These are phyloP conservation scores for Pouteria campechiana DNA, from an alignment of 179 eudicot genomes.

Conservation along the genomic window DNA sequence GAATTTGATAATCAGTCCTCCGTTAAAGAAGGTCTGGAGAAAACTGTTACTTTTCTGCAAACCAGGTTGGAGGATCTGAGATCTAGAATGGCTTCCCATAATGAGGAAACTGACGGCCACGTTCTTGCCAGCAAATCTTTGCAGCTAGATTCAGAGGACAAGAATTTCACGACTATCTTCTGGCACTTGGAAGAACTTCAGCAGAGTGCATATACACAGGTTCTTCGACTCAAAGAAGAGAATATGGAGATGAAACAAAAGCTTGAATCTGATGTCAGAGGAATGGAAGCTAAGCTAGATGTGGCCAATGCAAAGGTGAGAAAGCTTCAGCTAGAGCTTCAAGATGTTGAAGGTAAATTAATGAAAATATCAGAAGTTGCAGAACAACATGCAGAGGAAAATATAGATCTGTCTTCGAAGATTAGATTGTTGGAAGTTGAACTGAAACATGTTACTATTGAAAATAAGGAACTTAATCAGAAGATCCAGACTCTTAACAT, in stretches of 20 bases:
- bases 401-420: conserved; percentile 41
- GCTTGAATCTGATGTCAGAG: conserved; percentile 33
- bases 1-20: conserved; percentile 25
- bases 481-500: conserved; percentile 36
- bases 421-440: conserved; percentile 44
- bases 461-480: conserved; percentile 35
- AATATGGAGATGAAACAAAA: conserved; percentile 40
- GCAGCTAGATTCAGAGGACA: conserved; percentile 10
- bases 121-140: conserved; percentile 2
- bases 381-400: conserved; percentile 29
- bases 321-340: conserved; percentile 53
- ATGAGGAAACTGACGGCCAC: conserved; percentile 9
- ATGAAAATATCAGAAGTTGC: conserved; percentile 42
- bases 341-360: conserved; percentile 37
- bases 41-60: conserved; percentile 23
- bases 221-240: conserved; percentile 39
- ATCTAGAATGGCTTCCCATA: conserved; percentile 26
- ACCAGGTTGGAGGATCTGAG: conserved; percentile 38
- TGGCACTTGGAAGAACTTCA: conserved; percentile 44
- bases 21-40: conserved; percentile 35
- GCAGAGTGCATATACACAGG: conserved; percentile 16
- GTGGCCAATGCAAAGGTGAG: conserved; percentile 31
- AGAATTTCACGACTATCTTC: conserved; percentile 16
- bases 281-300: conserved; percentile 37
- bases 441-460: conserved; percentile 47